Evolutionary conservation across 768 basidiomycete species (phyloP), one percentile per base, ranked within the genome.

Genomic region (Tremella yokohamensis): DNA sequence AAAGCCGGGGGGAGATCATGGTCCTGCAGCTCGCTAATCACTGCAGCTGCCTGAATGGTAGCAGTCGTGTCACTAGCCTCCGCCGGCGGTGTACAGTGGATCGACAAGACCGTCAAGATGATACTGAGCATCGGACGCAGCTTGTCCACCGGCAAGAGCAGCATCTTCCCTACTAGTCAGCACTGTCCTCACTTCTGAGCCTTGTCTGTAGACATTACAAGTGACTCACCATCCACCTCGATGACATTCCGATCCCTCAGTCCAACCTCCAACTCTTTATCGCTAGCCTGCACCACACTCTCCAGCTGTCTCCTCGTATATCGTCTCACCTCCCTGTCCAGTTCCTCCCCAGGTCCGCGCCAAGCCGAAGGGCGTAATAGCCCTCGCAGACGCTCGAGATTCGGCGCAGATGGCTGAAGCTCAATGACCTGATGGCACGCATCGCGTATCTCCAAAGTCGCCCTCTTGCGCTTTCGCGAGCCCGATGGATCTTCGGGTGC

Each of bases 341-440:
- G 20, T 37, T 57, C 57, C 52, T 62, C 62, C n/a, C 61, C 62
- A 20, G 82, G 29, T 19, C 39, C 90, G 58, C 87, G 84, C 73
- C 89, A 93, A 51, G 84, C 82, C 59, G 79, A 79, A 1, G 84
- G 88, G 39, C 80, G 81, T 37, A 96, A 78, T 9, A 89, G 74
- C 0, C 76, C 75, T 0, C 79, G 76, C 18, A 98, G 77, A 60
- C 84, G 83, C 54, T 90, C 78, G 18, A 92, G 72, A 65, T 83
- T 86, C 8, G 94, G 89, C 0, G 93, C 83, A n/a, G 81, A 76
- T 0, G 87, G 87, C 0, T 83, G 81, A 18, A 90, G 79, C 75
- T 99, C 96, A 49, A 98, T 77, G 49, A 97, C 81, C 66, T 96
- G 87, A 65, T 84, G 86, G 29, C 91, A 78, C 64, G 87, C 85